A percentile compares a stretch with the other conserved stretches of the same genome.
Conservation (phyloP, 352 stramenopile species). For the Pelagophyceae sp. region DNA sequence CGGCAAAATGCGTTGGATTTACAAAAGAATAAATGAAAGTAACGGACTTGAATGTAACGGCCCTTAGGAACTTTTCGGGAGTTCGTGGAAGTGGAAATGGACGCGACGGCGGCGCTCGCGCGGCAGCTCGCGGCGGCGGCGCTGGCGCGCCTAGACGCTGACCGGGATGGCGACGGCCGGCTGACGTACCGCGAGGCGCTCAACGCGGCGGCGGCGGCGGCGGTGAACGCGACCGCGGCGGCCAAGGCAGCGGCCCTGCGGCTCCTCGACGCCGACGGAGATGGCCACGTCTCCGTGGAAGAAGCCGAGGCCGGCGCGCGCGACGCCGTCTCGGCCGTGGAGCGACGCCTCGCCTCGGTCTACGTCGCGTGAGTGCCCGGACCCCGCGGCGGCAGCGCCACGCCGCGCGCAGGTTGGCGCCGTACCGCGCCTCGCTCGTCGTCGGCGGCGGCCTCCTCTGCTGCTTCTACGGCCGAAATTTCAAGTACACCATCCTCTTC, state of each 20-base stretch:
- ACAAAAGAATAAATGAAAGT: no score
- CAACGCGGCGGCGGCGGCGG: not conserved
- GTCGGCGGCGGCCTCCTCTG: not conserved
- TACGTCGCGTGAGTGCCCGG: no score
- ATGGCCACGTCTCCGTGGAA: not conserved
- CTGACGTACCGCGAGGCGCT: not conserved
- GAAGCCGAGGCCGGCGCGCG: not conserved
- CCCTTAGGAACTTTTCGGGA: no score
- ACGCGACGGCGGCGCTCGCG: no score
- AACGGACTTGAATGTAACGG: no score
- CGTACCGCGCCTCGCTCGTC: not conserved
- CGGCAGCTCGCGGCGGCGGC: not conserved
- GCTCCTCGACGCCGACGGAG: constrained; percentile 11
- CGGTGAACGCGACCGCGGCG: not conserved
- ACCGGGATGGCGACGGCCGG: not conserved
- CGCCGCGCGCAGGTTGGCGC: not conserved
- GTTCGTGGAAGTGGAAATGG: no score
- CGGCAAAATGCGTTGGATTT: no score
- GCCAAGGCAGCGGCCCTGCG: not conserved
- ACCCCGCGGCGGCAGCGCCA: no score
- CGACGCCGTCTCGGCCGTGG: not conserved
- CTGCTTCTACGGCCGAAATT: constrained; percentile 10
- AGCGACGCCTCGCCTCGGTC: not conserved
- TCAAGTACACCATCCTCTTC: constrained; percentile 19
- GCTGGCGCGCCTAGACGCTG: not conserved